Conservation (phyloP, 768 basidiomycete species). For the Ephemerocybe angulata region DNA sequence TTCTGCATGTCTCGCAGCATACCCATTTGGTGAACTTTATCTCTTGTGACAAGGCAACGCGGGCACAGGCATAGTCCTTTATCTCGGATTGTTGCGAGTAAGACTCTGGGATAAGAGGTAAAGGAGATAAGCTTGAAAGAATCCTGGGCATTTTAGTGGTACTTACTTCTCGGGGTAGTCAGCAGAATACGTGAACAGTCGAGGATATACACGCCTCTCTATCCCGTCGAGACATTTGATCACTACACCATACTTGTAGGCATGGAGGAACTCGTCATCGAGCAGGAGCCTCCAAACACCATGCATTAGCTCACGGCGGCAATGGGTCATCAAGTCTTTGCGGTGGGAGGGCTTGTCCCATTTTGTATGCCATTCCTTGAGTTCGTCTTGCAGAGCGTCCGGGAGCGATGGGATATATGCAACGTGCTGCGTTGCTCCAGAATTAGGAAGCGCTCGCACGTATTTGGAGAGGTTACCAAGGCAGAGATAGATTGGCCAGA, state of each 20-base stretch:
- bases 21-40: conserved; percentile 26
- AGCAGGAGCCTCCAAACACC: conserved; percentile 1
- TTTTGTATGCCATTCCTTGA: background rate
- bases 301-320: conserved; percentile 2
- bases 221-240: conserved; percentile 3
- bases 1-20: background rate
- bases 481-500: conserved; percentile 17
- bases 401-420: conserved; percentile 18
- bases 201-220: background rate
- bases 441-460: conserved; percentile 10
- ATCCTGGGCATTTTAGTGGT: background rate
- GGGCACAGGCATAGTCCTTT: conserved; percentile 35
- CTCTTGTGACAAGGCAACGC: conserved; percentile 26
- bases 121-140: background rate
- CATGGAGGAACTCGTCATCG: conserved; percentile 3
- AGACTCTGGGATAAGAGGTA: conserved; percentile 13
- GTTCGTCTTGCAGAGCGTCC: background rate
- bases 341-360: background rate
- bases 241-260: conserved; percentile 3
- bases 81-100: conserved; percentile 30
- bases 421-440: conserved; percentile 14
- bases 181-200: conserved; percentile 7
- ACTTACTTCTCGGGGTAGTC: conserved; percentile 8
- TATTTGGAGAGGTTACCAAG: conserved; percentile 19
- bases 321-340: background rate